Base-by-base conservation (phyloP, 768 basidiomycete genomes). In the Asterophora parasitica region DNA sequence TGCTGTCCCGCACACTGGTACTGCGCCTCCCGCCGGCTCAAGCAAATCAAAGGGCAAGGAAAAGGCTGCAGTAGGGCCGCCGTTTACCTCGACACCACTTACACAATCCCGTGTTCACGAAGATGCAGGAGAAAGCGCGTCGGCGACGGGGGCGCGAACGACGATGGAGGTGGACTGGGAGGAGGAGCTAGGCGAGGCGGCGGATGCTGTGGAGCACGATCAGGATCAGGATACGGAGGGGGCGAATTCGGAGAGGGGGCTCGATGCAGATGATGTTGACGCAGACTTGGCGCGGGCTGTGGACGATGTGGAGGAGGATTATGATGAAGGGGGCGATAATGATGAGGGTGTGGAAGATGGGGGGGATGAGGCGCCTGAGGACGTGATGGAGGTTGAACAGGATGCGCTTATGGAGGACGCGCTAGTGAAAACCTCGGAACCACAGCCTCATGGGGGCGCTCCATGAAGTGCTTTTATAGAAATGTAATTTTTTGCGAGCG, bases 121-220 rank as follows among this genome's bases (percentile, higher is more conserved):
- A 23, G 23, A 34, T 19, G 53, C 48, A 13, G 59, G 60, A 26
- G 67, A 68, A 46, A 65, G 62, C 3, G 50, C 62, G 39, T 64
- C 68, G 1, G 52, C 64, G 0, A 57, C 64, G 1, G 58, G 54
- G 1, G 51, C 62, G 5, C 65, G 58, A 16, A 60, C 50, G 52
- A 62, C 46, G 45, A 72, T 63, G 65, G 69, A 57, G 48, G 67
- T 60, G 39, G 63, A 57, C 57, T 68, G 48, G 52, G 61, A 59
- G 4, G 54, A 32, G 37, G 60, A 62, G 36, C 40, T 56, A 23
- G 54, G 51, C 42, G 64, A 66, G 17, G 59, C 59, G 27, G 67
- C 64, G 9, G 42, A 57, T 3, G 54, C 60, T n/a, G 54, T 61
- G n/a, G 50, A 23, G 23, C 23, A 23, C 23, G 23, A 23, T 23